Base-by-base conservation (phyloP, 2,329 filamentous ascomycete species). In the Calonectria fujianensis region DNA sequence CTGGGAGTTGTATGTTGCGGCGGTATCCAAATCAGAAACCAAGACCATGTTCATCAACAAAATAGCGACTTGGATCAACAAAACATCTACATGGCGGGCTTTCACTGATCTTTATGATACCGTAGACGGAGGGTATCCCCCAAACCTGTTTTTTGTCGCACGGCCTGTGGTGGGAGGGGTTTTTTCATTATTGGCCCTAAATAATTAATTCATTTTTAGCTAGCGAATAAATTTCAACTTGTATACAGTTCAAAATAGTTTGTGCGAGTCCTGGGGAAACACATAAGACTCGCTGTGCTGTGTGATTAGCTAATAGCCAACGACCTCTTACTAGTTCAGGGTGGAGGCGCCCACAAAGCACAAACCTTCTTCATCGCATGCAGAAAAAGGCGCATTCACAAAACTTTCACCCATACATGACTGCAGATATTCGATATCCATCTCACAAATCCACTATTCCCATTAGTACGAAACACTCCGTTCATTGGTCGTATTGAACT, bases 1-100 rank as follows among this genome's bases (percentile, higher is more conserved):
- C 86, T 98, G 95, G 95, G 92, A 96, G 82, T 92, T 97, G 83
- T 96, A 96, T 86, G 91, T 92, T 8, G 95, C 95, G n/a, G 93
- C 95, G 11, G 93, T 96, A 14, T 90, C 94, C 0, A 89, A 89
- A 51, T 84, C 88, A 68, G 84, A 88, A 41, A 94, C 93, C 1
- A 89, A 92, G 70, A 85, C 88, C 13, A 88, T 92, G 82, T 94
- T 98, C 78, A 88, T 96, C 67, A 87, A 91, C 65, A 89, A 91
- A 45, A 90, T 96, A 57, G 94, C 94, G 2, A 87, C 85, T 72
- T 98, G 95, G 94, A 88, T 97, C 80, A 93, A 93, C 78, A 91
- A 93, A 82, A 97, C 95, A 2, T 86, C 85, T 1, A 95, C 91
- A 0, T 91, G 95, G 83, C 87, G 90, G 10, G 91, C 95, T 0